Percentiles rank a stretch among this genome's conserved stretches.
These are phyloP conservation scores for Tetrapisispora taiwanensis DNA, from an alignment of 805 yeast species.

Conservation along the genomic window DNA sequence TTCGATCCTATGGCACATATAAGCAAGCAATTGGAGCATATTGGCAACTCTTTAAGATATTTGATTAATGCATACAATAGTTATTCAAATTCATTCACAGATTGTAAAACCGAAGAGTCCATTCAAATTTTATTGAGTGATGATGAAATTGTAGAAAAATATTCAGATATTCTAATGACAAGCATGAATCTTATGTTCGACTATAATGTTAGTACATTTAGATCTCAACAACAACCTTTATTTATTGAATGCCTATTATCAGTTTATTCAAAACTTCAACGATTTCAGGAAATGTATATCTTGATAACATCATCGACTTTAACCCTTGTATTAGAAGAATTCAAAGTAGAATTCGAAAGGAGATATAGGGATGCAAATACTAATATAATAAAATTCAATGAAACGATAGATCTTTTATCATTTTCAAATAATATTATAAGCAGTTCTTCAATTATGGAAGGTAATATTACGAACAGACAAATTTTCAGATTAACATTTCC, in stretches of 20 bases:
- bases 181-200: conserved; percentile 1
- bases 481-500: conserved; percentile 14
- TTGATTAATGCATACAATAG: background rate
- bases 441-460: conserved; percentile 12
- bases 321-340: background rate
- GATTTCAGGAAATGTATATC: background rate
- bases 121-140: background rate
- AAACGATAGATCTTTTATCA: conserved; percentile 20
- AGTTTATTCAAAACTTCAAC: background rate
- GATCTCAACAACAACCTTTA: background rate
- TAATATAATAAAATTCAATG: conserved; percentile 11
- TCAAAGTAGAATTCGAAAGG: conserved; percentile 5
- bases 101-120: too few relatives aligned
- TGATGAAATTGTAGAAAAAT: background rate
- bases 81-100: background rate
- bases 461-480: conserved; percentile 13
- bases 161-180: background rate
- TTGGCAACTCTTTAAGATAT: background rate
- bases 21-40: background rate
- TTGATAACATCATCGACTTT: background rate
- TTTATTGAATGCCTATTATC: background rate
- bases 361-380: conserved; percentile 8
- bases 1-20: conserved; percentile 7
- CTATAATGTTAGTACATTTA: background rate
- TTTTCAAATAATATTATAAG: conserved; percentile 10